Evolutionary conservation across 176 grass and related monocot species (phyloP), one percentile per base, ranked within the genome.

Genomic region (Lolium rigidum): DNA sequence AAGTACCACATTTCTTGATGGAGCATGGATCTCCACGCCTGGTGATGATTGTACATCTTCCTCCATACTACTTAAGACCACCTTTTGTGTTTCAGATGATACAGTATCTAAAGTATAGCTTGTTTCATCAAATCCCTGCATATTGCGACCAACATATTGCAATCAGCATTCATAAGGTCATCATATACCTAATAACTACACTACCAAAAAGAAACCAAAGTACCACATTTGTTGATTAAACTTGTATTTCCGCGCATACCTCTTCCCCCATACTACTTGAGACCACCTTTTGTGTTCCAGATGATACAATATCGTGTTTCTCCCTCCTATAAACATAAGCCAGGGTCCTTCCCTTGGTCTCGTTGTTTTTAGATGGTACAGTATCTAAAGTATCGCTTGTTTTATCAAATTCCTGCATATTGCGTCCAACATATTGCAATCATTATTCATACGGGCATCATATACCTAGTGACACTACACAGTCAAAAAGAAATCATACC

Each of bases 11-110:
- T 59, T 12, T 74, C 6, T 25, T 47, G 76, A 47, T 46, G 55
- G 49, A 21, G 2, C n/a, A 75, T 68, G 25, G 18, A 62, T 86
- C 80, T 60, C 79, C 59, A 75, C 52, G 64, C 16, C 28, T 68
- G n/a, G 4, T 83, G 80, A 83, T 44, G 41, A 39, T 21, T 24
- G 67, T 52, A 90, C 89, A 80, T 87, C 49, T 87, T 73, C 66
- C 12, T 37, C 52, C 13, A 41, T 72, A 56, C 15, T 25, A 78
- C 47, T 78, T 57, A 74, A 43, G 65, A 35, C 31, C 31, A 35
- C 9, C 1, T 74, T 10, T 79, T 78, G 47, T 20, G 78, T 26
- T 28, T 38, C 21, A 51, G 9, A 77, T 77, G 63, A 46, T 24
- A 17, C 12, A 26, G 3, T 3, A 63, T 63, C 63, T 5, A 46